Evolutionary conservation across 768 basidiomycete species (phyloP).

Genomic region (Macrolepiota albuminosa): DNA sequence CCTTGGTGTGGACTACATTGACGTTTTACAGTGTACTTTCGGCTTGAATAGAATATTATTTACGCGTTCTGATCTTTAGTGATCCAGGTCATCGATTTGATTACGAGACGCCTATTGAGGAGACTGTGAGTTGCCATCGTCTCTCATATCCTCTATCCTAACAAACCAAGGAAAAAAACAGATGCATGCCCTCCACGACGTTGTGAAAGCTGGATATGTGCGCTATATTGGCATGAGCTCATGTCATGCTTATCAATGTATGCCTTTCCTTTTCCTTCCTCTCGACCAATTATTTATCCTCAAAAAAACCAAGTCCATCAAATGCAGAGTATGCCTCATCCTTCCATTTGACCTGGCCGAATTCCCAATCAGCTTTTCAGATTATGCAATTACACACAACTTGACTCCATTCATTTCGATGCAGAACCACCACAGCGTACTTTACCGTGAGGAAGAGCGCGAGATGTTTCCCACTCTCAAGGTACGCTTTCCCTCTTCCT

Average conservation of each 20-base stretch:
- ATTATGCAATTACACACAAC: conserved; percentile 56
- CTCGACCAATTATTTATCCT: background rate
- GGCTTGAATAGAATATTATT: conserved; percentile 4
- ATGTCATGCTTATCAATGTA: conserved; percentile 53
- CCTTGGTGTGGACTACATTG: conserved; percentile 75
- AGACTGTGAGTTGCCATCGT: conserved; percentile 30
- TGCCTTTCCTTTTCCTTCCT: conserved; percentile 7
- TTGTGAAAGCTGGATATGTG: conserved; percentile 60
- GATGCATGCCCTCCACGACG: conserved; percentile 41
- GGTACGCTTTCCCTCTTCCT: conserved; percentile 18
- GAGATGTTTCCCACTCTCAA: conserved; percentile 60
- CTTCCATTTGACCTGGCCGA: background rate
- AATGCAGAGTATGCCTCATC: conserved; percentile 46
- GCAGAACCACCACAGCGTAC: conserved; percentile 61
- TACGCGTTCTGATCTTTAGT: background rate
- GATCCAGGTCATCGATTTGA: conserved; percentile 50
- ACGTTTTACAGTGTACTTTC: conserved; percentile 60
- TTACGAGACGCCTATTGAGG: conserved; percentile 51
- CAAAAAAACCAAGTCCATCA: conserved; percentile 34
- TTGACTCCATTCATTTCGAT: conserved; percentile 62
- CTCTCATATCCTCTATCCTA: too few relatives aligned
- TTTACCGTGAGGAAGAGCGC: conserved; percentile 63
- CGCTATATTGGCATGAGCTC: conserved; percentile 59
- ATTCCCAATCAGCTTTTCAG: conserved; percentile 21
- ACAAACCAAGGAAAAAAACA: too few relatives aligned